These are phyloP conservation scores for Tillandsia leiboldiana DNA, from an alignment of 176 grass and related monocot species.

Conservation along the genomic window DNA sequence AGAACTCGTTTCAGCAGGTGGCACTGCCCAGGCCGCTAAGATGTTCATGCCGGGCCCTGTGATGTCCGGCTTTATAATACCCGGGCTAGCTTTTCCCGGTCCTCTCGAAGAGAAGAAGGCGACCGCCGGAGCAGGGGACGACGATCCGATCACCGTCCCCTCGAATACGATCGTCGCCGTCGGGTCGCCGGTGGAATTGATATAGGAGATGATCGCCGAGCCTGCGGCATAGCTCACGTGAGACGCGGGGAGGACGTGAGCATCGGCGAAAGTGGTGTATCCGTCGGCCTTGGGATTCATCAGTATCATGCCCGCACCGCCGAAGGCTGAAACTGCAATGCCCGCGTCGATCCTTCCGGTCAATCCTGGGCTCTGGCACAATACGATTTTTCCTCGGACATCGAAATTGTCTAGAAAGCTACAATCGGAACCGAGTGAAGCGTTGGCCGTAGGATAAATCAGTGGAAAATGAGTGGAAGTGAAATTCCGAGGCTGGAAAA, in stretches of 20 bases:
- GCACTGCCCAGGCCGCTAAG: conserved; percentile 57
- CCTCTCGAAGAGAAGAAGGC: conserved; percentile 77
- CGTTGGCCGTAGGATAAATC: conserved; percentile 36
- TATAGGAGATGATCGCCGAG: conserved; percentile 35
- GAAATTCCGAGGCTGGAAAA: conserved; percentile 41
- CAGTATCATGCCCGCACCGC: conserved; percentile 46
- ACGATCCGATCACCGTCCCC: conserved; percentile 49
- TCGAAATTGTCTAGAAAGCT: conserved; percentile 39
- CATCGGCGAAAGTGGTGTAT: conserved; percentile 46
- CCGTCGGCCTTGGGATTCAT: conserved; percentile 43
- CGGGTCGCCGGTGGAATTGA: conserved; percentile 37
- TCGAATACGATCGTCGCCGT: conserved; percentile 52
- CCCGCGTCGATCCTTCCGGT: conserved; percentile 37
- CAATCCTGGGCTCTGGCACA: conserved; percentile 51
- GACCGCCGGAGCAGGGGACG: conserved; percentile 41
- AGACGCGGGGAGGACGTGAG: conserved; percentile 51
- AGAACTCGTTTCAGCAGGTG: conserved; percentile 24
- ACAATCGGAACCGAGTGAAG: conserved; percentile 47
- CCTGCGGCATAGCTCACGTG: conserved; percentile 49
- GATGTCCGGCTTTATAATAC: conserved; percentile 78
- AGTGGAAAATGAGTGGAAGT: conserved; percentile 25
- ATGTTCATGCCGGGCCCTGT: conserved; percentile 86
- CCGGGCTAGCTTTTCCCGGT: conserved; percentile 43
- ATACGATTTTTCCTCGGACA: conserved; percentile 45
- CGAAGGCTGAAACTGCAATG: conserved; percentile 34